These are phyloP conservation scores for Madurella mycetomatis DNA, from an alignment of 2,329 filamentous ascomycete species.

Conservation along the genomic window DNA sequence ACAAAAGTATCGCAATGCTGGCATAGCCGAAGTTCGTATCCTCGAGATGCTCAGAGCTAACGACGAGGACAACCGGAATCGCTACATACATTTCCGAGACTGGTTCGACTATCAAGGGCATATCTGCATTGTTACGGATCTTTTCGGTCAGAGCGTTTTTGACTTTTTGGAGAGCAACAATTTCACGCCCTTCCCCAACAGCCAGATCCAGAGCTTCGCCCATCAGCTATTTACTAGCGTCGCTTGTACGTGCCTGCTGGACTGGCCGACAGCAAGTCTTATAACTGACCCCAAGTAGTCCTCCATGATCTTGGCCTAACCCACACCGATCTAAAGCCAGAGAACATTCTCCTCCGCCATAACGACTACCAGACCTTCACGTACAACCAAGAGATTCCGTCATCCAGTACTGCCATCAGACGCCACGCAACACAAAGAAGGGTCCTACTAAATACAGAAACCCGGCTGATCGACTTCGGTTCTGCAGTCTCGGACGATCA, in stretches of 20 bases:
- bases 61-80: conserved; percentile 85
- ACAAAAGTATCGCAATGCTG: conserved; percentile 96
- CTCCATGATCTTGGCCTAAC: conserved; percentile 98
- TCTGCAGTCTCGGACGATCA: conserved; percentile 70
- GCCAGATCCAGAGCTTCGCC: conserved; percentile 95
- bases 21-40: conserved; percentile 88
- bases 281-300: conserved; percentile 49
- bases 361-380: conserved; percentile 65
- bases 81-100: conserved; percentile 93
- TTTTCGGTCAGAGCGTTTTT: conserved; percentile 92
- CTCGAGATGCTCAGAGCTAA: conserved; percentile 88
- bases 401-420: conserved; percentile 56
- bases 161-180: conserved; percentile 94
- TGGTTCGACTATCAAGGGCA: conserved; percentile 97
- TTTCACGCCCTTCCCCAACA: conserved; percentile 96
- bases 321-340: conserved; percentile 75
- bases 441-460: conserved; percentile 64
- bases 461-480: conserved; percentile 66
- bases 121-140: conserved; percentile 78
- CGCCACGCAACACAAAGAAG: conserved; percentile 60
- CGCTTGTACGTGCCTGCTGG: conserved; percentile 63
- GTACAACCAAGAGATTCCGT: conserved; percentile 65
- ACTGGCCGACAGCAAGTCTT: no score
- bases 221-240: conserved; percentile 96
- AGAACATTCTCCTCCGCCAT: conserved; percentile 65